Percentiles rank a stretch among this genome's conserved stretches.
phyloP scores from a whole-genome alignment of 257 asterid species.

The Anisodus acutangulus region DNA sequence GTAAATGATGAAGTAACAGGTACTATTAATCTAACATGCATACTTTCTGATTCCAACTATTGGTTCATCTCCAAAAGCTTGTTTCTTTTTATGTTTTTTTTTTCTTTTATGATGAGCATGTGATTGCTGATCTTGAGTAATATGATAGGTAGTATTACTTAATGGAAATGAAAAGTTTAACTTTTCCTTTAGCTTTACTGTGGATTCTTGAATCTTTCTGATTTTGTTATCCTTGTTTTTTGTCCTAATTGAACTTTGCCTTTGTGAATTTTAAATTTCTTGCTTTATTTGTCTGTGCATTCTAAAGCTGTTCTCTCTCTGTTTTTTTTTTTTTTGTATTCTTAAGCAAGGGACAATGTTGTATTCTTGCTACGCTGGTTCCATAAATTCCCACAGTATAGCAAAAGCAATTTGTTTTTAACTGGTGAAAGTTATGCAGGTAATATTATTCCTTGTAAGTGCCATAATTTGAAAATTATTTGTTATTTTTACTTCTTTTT shows the following conservation, averaged over 20 bases:
- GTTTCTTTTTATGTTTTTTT: slow-evolving; percentile 1
- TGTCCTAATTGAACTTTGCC: not conserved
- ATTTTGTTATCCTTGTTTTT: not conserved
- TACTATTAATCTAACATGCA: slow-evolving; percentile 26
- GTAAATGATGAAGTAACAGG: slow-evolving; percentile 70
- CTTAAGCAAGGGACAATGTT: slow-evolving; percentile 66
- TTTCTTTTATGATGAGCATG: slow-evolving; percentile 20
- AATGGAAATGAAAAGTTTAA: not conserved
- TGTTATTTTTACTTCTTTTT: slow-evolving; percentile 13
- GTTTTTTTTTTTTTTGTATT: slow-evolving; percentile 3
- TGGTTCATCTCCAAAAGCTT: slow-evolving; percentile 23
- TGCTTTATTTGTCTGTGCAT: slow-evolving; percentile 13
- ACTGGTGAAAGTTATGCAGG: slow-evolving; percentile 85
- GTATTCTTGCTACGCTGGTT: slow-evolving; percentile 68
- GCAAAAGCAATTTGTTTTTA: slow-evolving; percentile 52
- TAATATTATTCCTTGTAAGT: slow-evolving; percentile 27
- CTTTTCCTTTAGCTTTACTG: not conserved
- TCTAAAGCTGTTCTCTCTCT: slow-evolving; percentile 35
- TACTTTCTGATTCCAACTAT: not conserved
- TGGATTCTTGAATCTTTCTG: slow-evolving; percentile 20
- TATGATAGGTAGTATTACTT: slow-evolving; percentile 32
- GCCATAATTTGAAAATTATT: not conserved
- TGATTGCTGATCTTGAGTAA: not conserved
- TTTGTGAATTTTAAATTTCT: not conserved
- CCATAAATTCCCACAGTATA: slow-evolving; percentile 60